Conservation (phyloP, 371 early-diverging fungal species). For the Lichtheimia ornata region DNA sequence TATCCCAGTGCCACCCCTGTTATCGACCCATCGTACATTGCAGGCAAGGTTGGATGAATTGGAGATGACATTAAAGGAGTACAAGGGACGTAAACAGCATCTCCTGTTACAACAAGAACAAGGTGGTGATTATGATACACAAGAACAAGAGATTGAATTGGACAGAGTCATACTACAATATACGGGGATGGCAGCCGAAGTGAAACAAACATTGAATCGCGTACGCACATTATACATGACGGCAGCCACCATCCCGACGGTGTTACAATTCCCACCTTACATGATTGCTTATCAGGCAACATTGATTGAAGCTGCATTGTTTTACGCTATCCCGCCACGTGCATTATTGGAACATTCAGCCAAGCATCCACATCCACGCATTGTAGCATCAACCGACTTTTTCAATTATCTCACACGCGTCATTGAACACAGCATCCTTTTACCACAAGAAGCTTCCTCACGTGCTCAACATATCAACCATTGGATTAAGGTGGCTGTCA, state of each 20-base stretch:
- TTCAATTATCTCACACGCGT: constrained; percentile 82
- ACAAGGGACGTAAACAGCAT: constrained; percentile 27
- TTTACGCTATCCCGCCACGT: constrained; percentile 64
- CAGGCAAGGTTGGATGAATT: constrained; percentile 40
- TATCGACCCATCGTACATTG: constrained; percentile 54
- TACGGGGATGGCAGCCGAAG: constrained; percentile 42
- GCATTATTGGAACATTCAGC: constrained; percentile 72
- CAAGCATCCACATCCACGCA: constrained; percentile 64
- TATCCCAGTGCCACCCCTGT: constrained; percentile 58
- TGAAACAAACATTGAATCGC: constrained; percentile 54
- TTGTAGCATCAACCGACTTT: constrained; percentile 78
- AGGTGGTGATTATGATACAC: constrained; percentile 16
- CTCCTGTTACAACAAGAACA: constrained; percentile 4
- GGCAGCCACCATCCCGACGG: constrained; percentile 60
- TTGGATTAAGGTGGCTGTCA: constrained; percentile 78
- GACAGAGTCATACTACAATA: constrained; percentile 51
- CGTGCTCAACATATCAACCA: constrained; percentile 68
- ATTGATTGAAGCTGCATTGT: constrained; percentile 71
- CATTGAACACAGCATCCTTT: constrained; percentile 73
- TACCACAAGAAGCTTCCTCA: constrained; percentile 59
- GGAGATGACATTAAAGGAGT: constrained; percentile 34
- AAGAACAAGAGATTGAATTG: constrained; percentile 28
- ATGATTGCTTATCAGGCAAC: constrained; percentile 76
- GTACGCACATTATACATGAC: constrained; percentile 60
- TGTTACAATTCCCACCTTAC: constrained; percentile 67